Percentiles rank a stretch among this genome's conserved stretches.
Evolutionary conservation across 768 basidiomycete species (phyloP).

Genomic region (Tylopilus rubrobrunneus): DNA sequence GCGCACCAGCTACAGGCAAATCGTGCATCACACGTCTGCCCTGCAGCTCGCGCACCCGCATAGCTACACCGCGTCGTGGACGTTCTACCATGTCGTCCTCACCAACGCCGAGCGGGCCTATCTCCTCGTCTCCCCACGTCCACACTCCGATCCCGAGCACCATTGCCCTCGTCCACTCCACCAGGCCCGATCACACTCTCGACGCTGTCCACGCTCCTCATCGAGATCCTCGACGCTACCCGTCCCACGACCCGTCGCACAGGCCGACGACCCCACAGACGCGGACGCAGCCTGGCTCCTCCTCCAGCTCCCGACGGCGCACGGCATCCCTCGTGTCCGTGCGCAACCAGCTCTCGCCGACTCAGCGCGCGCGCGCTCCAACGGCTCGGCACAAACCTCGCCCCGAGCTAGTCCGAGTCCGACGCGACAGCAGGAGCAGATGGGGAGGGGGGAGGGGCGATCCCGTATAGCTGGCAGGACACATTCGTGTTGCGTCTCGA

Average conservation of each 20-base stretch:
- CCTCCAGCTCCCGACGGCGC: constrained; percentile 32
- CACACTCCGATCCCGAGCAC: neutral
- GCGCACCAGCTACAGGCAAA: too few species aligned
- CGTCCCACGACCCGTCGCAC: too few species aligned
- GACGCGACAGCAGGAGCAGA: too few species aligned
- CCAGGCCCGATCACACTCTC: constrained; percentile 27
- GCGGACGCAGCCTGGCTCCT: too few species aligned
- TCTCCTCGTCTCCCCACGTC: constrained; percentile 19
- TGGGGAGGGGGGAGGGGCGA: constrained; percentile 30
- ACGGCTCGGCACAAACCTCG: constrained; percentile 53
- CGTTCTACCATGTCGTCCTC: constrained; percentile 30
- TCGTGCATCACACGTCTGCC: too few species aligned
- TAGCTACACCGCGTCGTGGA: too few species aligned
- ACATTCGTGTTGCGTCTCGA: constrained; percentile 56
- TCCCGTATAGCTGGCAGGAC: constrained; percentile 86
- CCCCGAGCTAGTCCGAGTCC: neutral
- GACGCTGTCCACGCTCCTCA: constrained; percentile 37
- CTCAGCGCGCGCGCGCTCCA: too few species aligned
- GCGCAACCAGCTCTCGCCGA: too few species aligned
- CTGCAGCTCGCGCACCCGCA: too few species aligned
- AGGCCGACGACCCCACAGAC: too few species aligned
- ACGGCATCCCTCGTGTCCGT: constrained; percentile 33
- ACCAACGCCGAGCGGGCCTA: constrained; percentile 23
- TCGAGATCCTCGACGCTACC: constrained; percentile 46
- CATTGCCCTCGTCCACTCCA: constrained; percentile 3